Conservation (phyloP, 176 grass and related monocot genomes). For the Hyparrhenia diplandra region DNA sequence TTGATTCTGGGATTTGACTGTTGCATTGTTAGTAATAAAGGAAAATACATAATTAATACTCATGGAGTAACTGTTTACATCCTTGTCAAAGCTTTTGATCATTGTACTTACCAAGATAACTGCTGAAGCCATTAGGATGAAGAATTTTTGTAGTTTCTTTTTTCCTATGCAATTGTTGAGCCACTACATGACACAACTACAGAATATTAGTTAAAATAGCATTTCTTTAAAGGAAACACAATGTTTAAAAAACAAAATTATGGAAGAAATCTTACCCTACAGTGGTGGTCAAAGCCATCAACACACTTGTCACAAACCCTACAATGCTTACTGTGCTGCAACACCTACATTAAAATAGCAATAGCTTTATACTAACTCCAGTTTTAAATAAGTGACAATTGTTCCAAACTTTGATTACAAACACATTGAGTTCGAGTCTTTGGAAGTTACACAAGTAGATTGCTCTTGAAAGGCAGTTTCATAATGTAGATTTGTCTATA, state of each 20-base stretch:
- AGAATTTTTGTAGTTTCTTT: conserved; percentile 84
- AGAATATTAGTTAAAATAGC: not conserved
- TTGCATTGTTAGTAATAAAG: not conserved
- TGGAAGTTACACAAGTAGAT: no score
- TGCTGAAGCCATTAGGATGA: conserved; percentile 79
- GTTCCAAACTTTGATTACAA: no score
- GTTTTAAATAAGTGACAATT: no score
- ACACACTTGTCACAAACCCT: conserved; percentile 98
- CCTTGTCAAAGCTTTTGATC: not conserved
- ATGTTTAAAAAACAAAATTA: not conserved
- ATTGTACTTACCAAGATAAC: conserved; percentile 65
- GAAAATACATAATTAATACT: not conserved
- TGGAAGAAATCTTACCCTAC: conserved; percentile 49
- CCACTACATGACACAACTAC: conserved; percentile 44
- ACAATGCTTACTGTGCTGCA: conserved; percentile 96
- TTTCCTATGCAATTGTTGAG: conserved; percentile 97
- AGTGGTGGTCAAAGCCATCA: conserved; percentile 98
- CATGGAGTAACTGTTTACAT: not conserved
- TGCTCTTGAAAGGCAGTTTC: no score
- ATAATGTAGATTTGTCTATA: no score
- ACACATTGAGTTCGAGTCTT: no score
- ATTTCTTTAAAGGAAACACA: not conserved
- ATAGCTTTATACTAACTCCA: no score
- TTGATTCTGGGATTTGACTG: not conserved
- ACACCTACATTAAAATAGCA: conserved; percentile 28